Evolutionary conservation across 108 stramenopile species (phyloP).

Genomic region (Nitzschia sp.): DNA sequence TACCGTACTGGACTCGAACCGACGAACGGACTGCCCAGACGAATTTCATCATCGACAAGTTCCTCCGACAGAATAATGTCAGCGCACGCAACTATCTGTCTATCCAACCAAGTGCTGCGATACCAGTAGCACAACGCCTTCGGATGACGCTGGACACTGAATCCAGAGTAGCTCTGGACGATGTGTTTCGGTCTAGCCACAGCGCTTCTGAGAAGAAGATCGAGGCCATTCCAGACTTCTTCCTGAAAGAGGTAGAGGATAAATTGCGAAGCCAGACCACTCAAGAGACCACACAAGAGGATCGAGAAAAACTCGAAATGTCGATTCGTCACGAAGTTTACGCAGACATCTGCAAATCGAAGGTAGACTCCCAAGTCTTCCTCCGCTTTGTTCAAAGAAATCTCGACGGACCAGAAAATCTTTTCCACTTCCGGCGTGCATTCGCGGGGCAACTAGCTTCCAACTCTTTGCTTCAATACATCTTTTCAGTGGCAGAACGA

Average conservation of each 20-base stretch:
- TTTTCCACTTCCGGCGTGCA: constrained; percentile 72
- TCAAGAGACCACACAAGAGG: constrained; percentile 22
- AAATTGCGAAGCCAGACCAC: constrained; percentile 12
- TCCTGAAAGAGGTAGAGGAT: constrained; percentile 28
- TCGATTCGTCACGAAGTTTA: constrained; percentile 52
- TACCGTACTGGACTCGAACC: constrained; percentile 84
- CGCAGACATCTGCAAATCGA: constrained; percentile 47
- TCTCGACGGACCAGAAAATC: constrained; percentile 46
- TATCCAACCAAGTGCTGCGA: constrained; percentile 70
- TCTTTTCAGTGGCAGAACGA: constrained; percentile 71
- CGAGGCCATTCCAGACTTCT: constrained; percentile 8
- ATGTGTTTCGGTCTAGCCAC: constrained; percentile 28
- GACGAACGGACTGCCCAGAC: constrained; percentile 83
- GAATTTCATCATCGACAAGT: constrained; percentile 64
- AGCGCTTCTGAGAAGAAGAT: background rate
- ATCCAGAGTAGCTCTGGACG: constrained; percentile 62
- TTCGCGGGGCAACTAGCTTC: constrained; percentile 72
- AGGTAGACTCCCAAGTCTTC: constrained; percentile 43
- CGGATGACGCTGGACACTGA: constrained; percentile 66
- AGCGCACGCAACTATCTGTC: constrained; percentile 61
- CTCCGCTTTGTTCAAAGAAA: constrained; percentile 40
- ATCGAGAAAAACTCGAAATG: constrained; percentile 22
- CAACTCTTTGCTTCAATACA: constrained; percentile 83
- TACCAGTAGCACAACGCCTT: constrained; percentile 85
- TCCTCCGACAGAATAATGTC: constrained; percentile 53